A percentile compares a stretch with the other conserved stretches of the same genome.
These are phyloP conservation scores for Furcasterigmium sp. DNA, from an alignment of 2,329 filamentous ascomycete genomes.

Conservation along the genomic window DNA sequence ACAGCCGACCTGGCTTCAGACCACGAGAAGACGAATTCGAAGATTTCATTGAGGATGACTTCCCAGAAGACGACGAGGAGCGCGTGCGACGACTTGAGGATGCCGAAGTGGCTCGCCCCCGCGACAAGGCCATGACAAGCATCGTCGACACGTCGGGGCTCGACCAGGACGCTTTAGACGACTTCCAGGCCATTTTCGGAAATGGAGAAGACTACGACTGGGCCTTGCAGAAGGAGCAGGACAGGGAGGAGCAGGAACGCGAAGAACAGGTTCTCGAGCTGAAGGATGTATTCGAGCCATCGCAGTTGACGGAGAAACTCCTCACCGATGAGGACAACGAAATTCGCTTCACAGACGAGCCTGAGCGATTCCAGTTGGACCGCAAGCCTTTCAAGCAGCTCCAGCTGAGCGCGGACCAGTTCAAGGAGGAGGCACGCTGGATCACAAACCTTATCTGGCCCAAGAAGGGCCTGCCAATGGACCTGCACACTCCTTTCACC, in stretches of 20 bases:
- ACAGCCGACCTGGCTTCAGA: slow-evolving; percentile 49
- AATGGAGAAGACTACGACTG: slow-evolving; percentile 95
- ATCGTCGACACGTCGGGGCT: slow-evolving; percentile 78
- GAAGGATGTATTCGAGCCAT: slow-evolving; percentile 97
- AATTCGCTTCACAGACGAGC: slow-evolving; percentile 83
- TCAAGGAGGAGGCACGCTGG: slow-evolving; percentile 87
- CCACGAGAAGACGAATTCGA: slow-evolving; percentile 74
- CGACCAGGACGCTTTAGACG: slow-evolving; percentile 87
- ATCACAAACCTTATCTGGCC: slow-evolving; percentile 86
- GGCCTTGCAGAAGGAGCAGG: slow-evolving; percentile 83
- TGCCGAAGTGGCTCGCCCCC: slow-evolving; percentile 78
- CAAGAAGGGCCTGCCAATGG: slow-evolving; percentile 69
- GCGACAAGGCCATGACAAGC: slow-evolving; percentile 62
- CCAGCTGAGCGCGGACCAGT: slow-evolving; percentile 75
- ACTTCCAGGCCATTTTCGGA: slow-evolving; percentile 87
- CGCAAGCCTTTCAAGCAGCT: slow-evolving; percentile 83
- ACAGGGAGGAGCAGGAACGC: slow-evolving; percentile 71
- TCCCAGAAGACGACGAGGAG: slow-evolving; percentile 80
- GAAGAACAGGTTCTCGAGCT: slow-evolving; percentile 84
- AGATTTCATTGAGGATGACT: slow-evolving; percentile 96
- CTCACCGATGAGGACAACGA: slow-evolving; percentile 92
- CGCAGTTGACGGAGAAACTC: slow-evolving; percentile 87
- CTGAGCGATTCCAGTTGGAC: slow-evolving; percentile 90
- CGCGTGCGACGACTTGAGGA: slow-evolving; percentile 74
- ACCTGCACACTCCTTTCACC: slow-evolving; percentile 77